Conservation (phyloP, 768 basidiomycete species). For the Xerocomellus chrysenteron region DNA sequence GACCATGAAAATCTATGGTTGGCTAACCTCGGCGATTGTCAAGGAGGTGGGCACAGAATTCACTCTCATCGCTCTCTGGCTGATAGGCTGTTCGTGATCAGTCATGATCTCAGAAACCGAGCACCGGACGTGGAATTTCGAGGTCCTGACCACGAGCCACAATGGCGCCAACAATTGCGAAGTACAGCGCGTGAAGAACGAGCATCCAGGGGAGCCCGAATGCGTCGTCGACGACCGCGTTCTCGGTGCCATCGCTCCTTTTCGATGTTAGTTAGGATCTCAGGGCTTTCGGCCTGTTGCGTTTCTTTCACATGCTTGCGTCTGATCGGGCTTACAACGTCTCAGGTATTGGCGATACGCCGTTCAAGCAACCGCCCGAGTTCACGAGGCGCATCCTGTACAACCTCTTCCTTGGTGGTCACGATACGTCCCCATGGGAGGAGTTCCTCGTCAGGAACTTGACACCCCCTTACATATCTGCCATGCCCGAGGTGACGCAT, state of each 20-base stretch:
- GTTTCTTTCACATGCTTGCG: conserved; percentile 8
- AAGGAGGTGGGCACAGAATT: conserved; percentile 54
- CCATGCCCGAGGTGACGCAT: conserved; percentile 63
- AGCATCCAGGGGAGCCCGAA: conserved; percentile 71
- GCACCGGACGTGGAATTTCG: conserved; percentile 55
- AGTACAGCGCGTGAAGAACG: conserved; percentile 56
- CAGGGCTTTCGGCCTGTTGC: conserved; percentile 5
- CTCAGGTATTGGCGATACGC: conserved; percentile 65
- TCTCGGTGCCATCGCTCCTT: conserved; percentile 75
- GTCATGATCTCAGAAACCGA: conserved; percentile 53
- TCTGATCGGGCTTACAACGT: conserved; percentile 8
- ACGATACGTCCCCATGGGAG: conserved; percentile 63
- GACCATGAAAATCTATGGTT: conserved; percentile 70
- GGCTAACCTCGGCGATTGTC: conserved; percentile 79
- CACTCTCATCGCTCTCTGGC: background rate
- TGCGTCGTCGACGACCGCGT: conserved; percentile 66
- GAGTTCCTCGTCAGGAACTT: conserved; percentile 60
- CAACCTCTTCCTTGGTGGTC: conserved; percentile 61
- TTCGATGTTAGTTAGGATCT: conserved; percentile 56
- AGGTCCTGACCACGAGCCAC: conserved; percentile 63
- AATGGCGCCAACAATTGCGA: conserved; percentile 70
- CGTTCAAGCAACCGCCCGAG: conserved; percentile 70
- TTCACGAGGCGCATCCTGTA: conserved; percentile 67
- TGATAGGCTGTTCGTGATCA: conserved; percentile 21
- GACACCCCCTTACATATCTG: conserved; percentile 66